A percentile compares a stretch with the other conserved stretches of the same genome.
phyloP scores from a whole-genome alignment of 2,329 filamentous ascomycete species.

The Metarhizium album region DNA sequence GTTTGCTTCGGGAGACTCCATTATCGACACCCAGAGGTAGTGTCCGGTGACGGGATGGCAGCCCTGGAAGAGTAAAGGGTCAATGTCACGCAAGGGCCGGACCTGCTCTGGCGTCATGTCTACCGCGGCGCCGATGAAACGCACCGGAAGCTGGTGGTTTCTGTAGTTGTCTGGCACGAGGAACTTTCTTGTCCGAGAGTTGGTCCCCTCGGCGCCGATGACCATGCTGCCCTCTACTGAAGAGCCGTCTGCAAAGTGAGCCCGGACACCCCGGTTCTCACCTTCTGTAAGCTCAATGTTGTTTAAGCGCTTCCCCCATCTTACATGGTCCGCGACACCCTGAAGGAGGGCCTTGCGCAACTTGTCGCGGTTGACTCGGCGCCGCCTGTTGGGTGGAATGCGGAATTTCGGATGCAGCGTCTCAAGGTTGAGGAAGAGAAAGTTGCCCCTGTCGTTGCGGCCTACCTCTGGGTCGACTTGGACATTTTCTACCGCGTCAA shows the following conservation, averaged over 20 bases:
- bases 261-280: conserved; percentile 14
- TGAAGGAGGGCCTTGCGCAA: conserved; percentile 20
- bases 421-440: conserved; percentile 29
- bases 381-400: conserved; percentile 25
- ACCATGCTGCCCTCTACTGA: conserved; percentile 21
- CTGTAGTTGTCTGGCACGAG: conserved; percentile 21
- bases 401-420: conserved; percentile 26
- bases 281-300: conserved; percentile 14
- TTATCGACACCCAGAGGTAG: conserved; percentile 39
- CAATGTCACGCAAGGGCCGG: conserved; percentile 32
- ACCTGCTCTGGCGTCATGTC: conserved; percentile 26
- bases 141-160: conserved; percentile 25
- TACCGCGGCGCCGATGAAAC: conserved; percentile 26
- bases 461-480: conserved; percentile 27
- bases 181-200: conserved; percentile 24
- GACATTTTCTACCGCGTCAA: conserved; percentile 14
- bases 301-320: conserved; percentile 22
- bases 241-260: conserved; percentile 22
- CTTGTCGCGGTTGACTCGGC: conserved; percentile 26
- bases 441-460: conserved; percentile 26
- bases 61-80: conserved; percentile 44
- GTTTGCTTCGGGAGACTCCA: conserved; percentile 29
- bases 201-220: conserved; percentile 30
- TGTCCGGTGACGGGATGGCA: conserved; percentile 37
- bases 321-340: conserved; percentile 18